A percentile compares a stretch with the other conserved stretches of the same genome.
These are phyloP conservation scores for Meyerozyma elateridarum DNA, from an alignment of 1,139 yeast genomes.

Conservation along the genomic window DNA sequence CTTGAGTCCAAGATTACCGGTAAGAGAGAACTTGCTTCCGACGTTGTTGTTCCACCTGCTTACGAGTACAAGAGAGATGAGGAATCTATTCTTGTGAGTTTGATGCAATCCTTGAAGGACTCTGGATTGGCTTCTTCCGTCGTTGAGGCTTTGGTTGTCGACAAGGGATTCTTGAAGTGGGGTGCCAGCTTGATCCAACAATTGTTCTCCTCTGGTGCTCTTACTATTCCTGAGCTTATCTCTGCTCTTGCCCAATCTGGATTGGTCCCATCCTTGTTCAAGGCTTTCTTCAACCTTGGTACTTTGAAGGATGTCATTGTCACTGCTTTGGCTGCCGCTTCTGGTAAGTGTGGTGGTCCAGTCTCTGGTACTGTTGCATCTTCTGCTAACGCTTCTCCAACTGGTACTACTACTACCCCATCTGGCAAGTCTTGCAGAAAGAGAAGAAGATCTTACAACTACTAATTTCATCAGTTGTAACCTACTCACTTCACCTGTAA, in stretches of 20 bases:
- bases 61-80: constrained; percentile 14
- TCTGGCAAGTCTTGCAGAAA: constrained; percentile 18
- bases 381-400: constrained; percentile 16
- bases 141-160: constrained; percentile 37
- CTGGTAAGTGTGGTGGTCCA: constrained; percentile 35
- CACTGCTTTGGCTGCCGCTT: constrained; percentile 45
- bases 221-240: constrained; percentile 26
- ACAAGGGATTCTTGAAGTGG: constrained; percentile 33
- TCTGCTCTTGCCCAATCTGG: constrained; percentile 34
- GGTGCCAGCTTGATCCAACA: constrained; percentile 38
- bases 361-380: constrained; percentile 21
- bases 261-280: constrained; percentile 33
- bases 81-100: constrained; percentile 25
- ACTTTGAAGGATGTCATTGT: constrained; percentile 39
- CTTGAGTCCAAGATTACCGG: constrained; percentile 23
- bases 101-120: constrained; percentile 42
- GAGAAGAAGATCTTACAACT: constrained; percentile 29
- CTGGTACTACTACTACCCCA: constrained; percentile 12
- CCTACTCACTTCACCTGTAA: background rate
- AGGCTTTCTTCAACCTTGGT: constrained; percentile 36
- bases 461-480: constrained; percentile 4
- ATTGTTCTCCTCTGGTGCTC: constrained; percentile 28
- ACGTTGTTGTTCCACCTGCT: constrained; percentile 6
- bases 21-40: constrained; percentile 17
- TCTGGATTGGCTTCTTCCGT: constrained; percentile 43